phyloP scores from a whole-genome alignment of 2,329 filamentous ascomycete species.

The Periconia macrospinosa region DNA sequence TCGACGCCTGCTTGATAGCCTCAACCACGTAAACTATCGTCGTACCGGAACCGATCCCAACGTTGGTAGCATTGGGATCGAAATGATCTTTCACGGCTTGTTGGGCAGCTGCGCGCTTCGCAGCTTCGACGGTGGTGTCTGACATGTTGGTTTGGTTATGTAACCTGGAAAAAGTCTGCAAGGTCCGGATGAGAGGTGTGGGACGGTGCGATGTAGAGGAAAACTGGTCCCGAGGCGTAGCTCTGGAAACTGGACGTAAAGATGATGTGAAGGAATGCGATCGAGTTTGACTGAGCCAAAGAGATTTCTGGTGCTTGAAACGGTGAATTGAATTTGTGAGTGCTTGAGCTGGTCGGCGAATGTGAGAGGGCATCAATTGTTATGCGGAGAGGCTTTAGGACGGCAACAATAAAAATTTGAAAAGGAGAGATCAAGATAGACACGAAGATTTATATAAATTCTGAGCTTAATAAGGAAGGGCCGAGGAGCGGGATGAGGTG shows the following conservation, averaged over 20 bases:
- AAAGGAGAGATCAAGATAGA: background rate
- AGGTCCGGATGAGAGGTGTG: background rate
- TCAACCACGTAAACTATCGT: conserved; percentile 85
- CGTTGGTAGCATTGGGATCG: conserved; percentile 60
- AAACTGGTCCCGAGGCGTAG: background rate
- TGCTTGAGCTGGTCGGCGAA: background rate
- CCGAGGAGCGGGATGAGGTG: background rate
- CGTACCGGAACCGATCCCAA: conserved; percentile 81
- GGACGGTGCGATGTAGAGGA: background rate
- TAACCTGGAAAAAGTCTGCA: conserved; percentile 8
- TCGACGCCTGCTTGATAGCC: conserved; percentile 60
- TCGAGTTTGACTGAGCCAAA: background rate
- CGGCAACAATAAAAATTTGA: background rate
- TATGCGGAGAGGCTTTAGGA: background rate
- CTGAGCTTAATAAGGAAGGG: background rate
- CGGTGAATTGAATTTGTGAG: background rate
- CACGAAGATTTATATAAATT: background rate
- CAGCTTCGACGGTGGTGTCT: conserved; percentile 60
- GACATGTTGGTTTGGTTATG: conserved; percentile 25
- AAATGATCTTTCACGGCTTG: conserved; percentile 75
- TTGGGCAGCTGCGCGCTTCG: conserved; percentile 75
- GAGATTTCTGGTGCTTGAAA: conserved; percentile 2
- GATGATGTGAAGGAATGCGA: conserved; percentile 5
- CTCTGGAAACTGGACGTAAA: conserved; percentile 1
- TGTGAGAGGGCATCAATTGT: conserved; percentile 10